Conservation (phyloP, 768 basidiomycete species). For the Termitomyces sp. region DNA sequence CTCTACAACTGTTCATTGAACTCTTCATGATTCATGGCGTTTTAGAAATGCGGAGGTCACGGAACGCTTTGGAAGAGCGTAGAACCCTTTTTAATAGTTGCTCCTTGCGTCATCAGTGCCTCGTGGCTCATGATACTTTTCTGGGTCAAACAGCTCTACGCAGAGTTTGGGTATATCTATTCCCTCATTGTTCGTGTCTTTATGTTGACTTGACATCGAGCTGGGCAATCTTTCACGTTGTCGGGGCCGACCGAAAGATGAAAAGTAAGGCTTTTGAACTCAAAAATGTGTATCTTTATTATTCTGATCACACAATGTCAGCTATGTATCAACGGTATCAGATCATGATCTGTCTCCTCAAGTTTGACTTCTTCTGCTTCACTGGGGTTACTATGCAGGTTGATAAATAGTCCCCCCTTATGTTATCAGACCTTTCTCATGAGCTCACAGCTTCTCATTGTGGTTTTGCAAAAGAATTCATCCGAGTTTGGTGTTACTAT, state of each 20-base stretch:
- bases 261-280: constrained; percentile 51
- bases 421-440: neutral
- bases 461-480: constrained; percentile 58
- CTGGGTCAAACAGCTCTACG: constrained; percentile 66
- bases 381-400: constrained; percentile 88
- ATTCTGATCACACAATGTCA: constrained; percentile 21
- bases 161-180: constrained; percentile 71
- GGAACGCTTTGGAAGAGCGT: constrained; percentile 58
- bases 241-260: constrained; percentile 81
- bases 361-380: constrained; percentile 89
- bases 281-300: neutral
- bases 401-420: neutral
- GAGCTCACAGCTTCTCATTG: constrained; percentile 63
- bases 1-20: neutral
- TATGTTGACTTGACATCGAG: constrained; percentile 31
- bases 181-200: neutral
- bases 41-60: constrained; percentile 42
- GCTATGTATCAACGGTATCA: constrained; percentile 90
- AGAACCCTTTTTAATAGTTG: constrained; percentile 64
- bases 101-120: constrained; percentile 61
- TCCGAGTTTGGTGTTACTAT: constrained; percentile 82
- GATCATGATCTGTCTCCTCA: constrained; percentile 81
- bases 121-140: constrained; percentile 66
- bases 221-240: constrained; percentile 89
- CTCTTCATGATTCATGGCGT: neutral